phyloP scores from a whole-genome alignment of 163 green algal species.

The Chlorella variabilis region DNA sequence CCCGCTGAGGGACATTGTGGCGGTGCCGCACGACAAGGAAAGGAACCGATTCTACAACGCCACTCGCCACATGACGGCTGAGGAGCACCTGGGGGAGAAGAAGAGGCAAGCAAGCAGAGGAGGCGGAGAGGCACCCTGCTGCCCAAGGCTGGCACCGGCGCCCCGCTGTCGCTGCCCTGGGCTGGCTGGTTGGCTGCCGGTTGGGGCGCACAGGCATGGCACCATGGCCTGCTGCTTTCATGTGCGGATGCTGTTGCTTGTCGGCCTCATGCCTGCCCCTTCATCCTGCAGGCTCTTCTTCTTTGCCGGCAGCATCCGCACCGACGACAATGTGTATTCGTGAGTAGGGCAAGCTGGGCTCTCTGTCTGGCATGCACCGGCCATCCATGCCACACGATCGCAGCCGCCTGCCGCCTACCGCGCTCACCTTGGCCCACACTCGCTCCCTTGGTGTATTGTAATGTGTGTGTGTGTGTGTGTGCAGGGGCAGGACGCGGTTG shows the following conservation, averaged over 20 bases:
- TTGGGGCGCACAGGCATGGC: too few species aligned
- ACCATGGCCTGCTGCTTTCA: too few species aligned
- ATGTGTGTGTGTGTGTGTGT: background rate
- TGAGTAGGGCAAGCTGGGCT: slow-evolving; percentile 1
- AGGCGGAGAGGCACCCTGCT: background rate
- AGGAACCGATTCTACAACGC: too few species aligned
- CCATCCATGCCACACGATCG: too few species aligned
- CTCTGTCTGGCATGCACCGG: too few species aligned
- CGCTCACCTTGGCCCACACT: too few species aligned
- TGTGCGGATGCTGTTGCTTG: too few species aligned
- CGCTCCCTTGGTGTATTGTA: background rate
- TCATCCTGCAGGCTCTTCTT: slow-evolving; percentile 4
- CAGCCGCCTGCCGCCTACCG: too few species aligned
- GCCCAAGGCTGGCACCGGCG: too few species aligned
- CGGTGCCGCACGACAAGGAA: background rate
- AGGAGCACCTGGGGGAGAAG: background rate
- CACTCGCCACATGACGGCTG: background rate
- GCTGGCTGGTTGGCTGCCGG: too few species aligned
- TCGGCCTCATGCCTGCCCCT: background rate
- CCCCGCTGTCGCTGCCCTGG: too few species aligned
- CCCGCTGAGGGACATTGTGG: slow-evolving; percentile 16
- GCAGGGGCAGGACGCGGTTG: background rate
- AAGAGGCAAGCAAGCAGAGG: background rate
- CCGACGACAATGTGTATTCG: background rate
- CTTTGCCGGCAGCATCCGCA: background rate